These are phyloP conservation scores for Aspergillus cristatus DNA, from an alignment of 495 filamentous ascomycete species.

Conservation along the genomic window DNA sequence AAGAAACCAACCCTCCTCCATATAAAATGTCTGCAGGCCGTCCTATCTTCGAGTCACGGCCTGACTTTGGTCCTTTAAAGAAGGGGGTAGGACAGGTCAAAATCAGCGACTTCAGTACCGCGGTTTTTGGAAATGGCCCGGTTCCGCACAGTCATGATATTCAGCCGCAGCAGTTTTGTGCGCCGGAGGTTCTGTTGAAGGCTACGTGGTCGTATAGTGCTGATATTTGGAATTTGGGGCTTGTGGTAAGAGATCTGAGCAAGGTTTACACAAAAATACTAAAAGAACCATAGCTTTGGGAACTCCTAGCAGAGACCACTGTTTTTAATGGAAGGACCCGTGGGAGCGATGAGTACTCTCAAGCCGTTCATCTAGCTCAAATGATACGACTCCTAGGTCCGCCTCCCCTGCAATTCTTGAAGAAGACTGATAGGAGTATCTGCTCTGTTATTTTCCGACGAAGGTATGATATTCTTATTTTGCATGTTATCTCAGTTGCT, in stretches of 20 bases:
- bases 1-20: slow-evolving; percentile 17
- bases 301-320: slow-evolving; percentile 16
- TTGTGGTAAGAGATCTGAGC: slow-evolving; percentile 11
- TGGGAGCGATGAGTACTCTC: slow-evolving; percentile 14
- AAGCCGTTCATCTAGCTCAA: slow-evolving; percentile 22
- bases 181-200: slow-evolving; percentile 27
- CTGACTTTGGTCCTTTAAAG: slow-evolving; percentile 21
- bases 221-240: slow-evolving; percentile 33
- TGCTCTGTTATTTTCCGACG: slow-evolving; percentile 9
- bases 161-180: slow-evolving; percentile 19
- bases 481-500: slow-evolving; percentile 7
- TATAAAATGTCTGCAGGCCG: slow-evolving; percentile 13
- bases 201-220: slow-evolving; percentile 27
- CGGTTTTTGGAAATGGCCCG: slow-evolving; percentile 15
- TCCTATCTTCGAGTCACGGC: slow-evolving; percentile 19
- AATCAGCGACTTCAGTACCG: slow-evolving; percentile 31
- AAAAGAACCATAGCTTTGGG: slow-evolving; percentile 19
- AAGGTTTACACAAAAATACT: not conserved
- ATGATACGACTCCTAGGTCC: slow-evolving; percentile 30
- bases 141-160: slow-evolving; percentile 20
- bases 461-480: slow-evolving; percentile 11
- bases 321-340: slow-evolving; percentile 19
- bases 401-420: slow-evolving; percentile 13
- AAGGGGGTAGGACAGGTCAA: slow-evolving; percentile 9
- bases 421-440: slow-evolving; percentile 12